Evolutionary conservation across 2,329 filamentous ascomycete species (phyloP).

Genomic region (Aspergillus ochraceus): DNA sequence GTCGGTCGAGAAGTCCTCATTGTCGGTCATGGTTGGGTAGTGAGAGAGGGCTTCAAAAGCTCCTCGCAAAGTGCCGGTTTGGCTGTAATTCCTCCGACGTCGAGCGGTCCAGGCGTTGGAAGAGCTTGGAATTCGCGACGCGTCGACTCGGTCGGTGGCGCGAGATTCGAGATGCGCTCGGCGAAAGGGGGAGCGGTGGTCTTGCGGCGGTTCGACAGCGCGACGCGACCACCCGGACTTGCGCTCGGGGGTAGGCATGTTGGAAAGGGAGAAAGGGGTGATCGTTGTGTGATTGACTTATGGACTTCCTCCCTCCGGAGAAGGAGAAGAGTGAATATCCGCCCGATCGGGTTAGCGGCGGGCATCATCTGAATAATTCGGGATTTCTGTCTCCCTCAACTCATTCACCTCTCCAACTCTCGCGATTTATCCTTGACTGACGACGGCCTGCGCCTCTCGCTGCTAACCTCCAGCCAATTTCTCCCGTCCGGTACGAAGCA

Average conservation of each 20-base stretch:
- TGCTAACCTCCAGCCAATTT: neutral
- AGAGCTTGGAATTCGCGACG: constrained; percentile 29
- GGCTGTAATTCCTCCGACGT: constrained; percentile 33
- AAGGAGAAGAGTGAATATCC: constrained; percentile 7
- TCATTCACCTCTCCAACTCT: neutral
- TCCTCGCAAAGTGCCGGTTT: constrained; percentile 40
- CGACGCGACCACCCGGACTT: constrained; percentile 31
- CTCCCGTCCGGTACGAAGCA: neutral
- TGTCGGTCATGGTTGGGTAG: constrained; percentile 27
- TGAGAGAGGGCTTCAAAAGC: constrained; percentile 40
- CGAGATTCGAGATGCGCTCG: constrained; percentile 26
- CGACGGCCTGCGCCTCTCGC: neutral
- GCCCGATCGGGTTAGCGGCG: constrained; percentile 20
- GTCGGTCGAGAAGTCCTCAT: constrained; percentile 15
- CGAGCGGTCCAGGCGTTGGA: constrained; percentile 29
- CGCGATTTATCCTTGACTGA: too few relatives aligned
- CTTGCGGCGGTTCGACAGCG: constrained; percentile 21
- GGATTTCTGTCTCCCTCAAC: neutral
- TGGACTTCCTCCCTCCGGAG: neutral
- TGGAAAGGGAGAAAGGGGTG: constrained; percentile 13
- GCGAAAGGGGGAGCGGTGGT: constrained; percentile 34
- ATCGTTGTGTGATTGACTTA: neutral
- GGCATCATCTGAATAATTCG: neutral
- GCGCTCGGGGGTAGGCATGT: constrained; percentile 37
- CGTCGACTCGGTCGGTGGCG: constrained; percentile 29